phyloP scores from a whole-genome alignment of 306 rosid species.

The Pyrus betulifolia region DNA sequence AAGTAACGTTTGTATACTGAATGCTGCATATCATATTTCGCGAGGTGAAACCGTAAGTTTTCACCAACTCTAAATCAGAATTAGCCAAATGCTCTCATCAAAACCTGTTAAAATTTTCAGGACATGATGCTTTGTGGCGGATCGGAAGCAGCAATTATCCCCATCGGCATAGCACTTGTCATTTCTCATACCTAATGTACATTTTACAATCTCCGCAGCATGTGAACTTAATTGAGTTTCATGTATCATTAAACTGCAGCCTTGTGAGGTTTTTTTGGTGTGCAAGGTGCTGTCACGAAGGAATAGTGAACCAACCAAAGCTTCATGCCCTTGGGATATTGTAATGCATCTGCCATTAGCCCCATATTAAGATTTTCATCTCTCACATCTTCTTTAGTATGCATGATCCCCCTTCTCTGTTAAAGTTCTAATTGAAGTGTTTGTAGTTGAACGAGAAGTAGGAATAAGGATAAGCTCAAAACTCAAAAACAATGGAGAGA shows the following conservation, averaged over 20 bases:
- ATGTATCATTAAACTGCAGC: constrained; percentile 30
- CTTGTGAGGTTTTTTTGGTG: constrained; percentile 66
- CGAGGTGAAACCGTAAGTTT: constrained; percentile 73
- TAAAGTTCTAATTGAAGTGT: too few species aligned
- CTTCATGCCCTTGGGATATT: constrained; percentile 85
- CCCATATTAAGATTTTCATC: background rate
- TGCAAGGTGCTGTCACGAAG: constrained; percentile 65
- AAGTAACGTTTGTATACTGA: constrained; percentile 62
- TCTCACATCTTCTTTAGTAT: background rate
- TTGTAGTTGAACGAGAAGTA: too few species aligned
- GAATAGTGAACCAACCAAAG: constrained; percentile 68
- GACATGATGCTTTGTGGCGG: constrained; percentile 86
- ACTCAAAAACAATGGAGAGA: too few species aligned
- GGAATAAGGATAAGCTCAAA: too few species aligned
- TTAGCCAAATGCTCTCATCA: background rate
- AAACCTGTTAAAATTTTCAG: constrained; percentile 22
- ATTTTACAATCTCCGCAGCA: background rate
- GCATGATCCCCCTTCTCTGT: too few species aligned
- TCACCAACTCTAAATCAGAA: background rate
- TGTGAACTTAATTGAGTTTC: background rate
- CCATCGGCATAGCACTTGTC: constrained; percentile 39
- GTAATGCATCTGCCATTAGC: constrained; percentile 30
- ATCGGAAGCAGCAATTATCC: constrained; percentile 64
- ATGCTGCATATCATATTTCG: constrained; percentile 70
- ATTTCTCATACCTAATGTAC: background rate